These are phyloP conservation scores for Grigorovia yakushimaensis DNA, from an alignment of 805 yeast species.

Conservation along the genomic window DNA sequence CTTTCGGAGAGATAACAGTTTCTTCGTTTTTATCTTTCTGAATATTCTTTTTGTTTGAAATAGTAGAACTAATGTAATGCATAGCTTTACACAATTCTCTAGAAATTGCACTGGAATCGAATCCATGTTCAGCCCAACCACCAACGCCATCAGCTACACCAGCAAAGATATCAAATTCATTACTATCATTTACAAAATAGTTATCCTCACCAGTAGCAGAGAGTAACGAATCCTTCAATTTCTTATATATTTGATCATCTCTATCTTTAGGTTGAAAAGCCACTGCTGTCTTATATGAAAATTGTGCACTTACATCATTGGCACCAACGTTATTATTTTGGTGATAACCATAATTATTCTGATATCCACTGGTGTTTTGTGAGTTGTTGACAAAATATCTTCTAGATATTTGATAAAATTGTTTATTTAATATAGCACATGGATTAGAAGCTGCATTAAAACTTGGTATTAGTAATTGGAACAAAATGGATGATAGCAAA, in stretches of 20 bases:
- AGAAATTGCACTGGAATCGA: constrained; percentile 80
- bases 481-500: not conserved
- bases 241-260: constrained; percentile 36
- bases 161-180: constrained; percentile 35
- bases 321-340: not conserved
- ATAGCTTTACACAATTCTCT: constrained; percentile 62
- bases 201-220: constrained; percentile 78
- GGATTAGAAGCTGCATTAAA: constrained; percentile 3
- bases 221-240: constrained; percentile 26
- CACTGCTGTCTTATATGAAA: constrained; percentile 49
- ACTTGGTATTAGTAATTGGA: constrained; percentile 12
- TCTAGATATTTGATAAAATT: constrained; percentile 6
- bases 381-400: constrained; percentile 14
- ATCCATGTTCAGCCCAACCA: constrained; percentile 91
- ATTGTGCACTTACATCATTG: constrained; percentile 12
- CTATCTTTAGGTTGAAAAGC: constrained; percentile 71
- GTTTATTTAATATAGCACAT: not conserved
- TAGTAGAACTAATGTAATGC: constrained; percentile 22
- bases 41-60: constrained; percentile 4
- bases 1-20: constrained; percentile 30
- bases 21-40: not conserved
- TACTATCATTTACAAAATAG: constrained; percentile 38
- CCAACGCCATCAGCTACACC: constrained; percentile 97
- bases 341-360: not conserved
- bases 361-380: not conserved